Base-by-base conservation (phyloP, 139 green algal species). In the Marvania coccoides region DNA sequence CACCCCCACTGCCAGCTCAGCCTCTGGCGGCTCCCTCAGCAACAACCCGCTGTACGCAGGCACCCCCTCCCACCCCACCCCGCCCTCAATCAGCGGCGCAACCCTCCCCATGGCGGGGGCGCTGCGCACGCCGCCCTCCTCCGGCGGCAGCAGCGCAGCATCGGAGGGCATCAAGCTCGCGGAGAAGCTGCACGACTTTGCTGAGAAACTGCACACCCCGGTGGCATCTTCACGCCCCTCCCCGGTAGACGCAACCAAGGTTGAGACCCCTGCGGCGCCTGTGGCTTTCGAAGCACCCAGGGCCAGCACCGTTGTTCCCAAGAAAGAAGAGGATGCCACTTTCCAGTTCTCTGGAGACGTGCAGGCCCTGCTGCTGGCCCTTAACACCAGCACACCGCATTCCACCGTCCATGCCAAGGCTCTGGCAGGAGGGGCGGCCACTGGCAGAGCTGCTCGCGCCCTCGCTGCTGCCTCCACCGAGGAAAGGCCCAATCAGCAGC, bases 21-120 rank as follows among this genome's bases (percentile, higher is more conserved):
- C 42, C 19, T 51, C 42, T 19, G 19, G 19, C 42, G 19, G 42
- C 19, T 19, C 42, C 19, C 19, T 71, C 13, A 73, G 56, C 66
- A 73, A 67, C 67, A 74, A 74, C 45, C 67, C 67, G 13, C 47
- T 74, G 47, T 74, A 26, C 60, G 57, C 57, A 4, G 67, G 67
- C 57, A 74, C 67, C 15, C 67, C 67, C 10, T 10, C 31, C 12
- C 67, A 68, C 51, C 57, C 67, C 37, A 71, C 67, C 0, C 67
- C 67, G 2, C 57, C 67, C 36, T 74, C 67, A 3, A 45, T 74
- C 45, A 74, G 26, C 15, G 19, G 19, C 30, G 62, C 6, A 68
- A 53, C 24, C 45, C 37, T 39, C 59, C 60, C 14, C 6, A 29
- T 1, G n/a, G 10, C 30, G 23, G 36, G 4, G 55, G 67, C 63